phyloP scores from a whole-genome alignment of 2,329 filamentous ascomycete species.

The Aschersonia sp. region DNA sequence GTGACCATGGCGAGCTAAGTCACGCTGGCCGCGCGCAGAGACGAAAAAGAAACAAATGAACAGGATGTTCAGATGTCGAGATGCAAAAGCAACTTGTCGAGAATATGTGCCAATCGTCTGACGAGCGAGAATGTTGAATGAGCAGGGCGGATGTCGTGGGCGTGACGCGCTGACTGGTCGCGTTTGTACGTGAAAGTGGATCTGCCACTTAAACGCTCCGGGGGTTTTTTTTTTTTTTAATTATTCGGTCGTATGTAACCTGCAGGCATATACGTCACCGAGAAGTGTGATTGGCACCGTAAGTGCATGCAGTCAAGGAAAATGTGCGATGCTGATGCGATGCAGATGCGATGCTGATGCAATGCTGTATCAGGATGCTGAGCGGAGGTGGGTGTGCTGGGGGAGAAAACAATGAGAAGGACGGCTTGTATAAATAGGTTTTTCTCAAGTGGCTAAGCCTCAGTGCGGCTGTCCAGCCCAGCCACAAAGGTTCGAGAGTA shows the following conservation, averaged over 20 bases:
- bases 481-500: too few relatives aligned
- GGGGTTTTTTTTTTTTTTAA: not conserved
- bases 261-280: not conserved
- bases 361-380: too few relatives aligned
- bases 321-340: too few relatives aligned
- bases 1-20: slow-evolving; percentile 20
- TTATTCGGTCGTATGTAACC: not conserved
- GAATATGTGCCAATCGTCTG: not conserved
- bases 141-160: slow-evolving; percentile 22
- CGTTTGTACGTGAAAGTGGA: slow-evolving; percentile 4
- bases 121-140: slow-evolving; percentile 11
- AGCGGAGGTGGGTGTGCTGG: too few relatives aligned
- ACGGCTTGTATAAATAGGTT: too few relatives aligned
- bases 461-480: too few relatives aligned
- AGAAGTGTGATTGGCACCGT: too few relatives aligned
- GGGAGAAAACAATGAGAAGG: too few relatives aligned
- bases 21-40: not conserved
- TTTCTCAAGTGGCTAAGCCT: too few relatives aligned
- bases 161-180: slow-evolving; percentile 14
- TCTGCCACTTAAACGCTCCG: not conserved
- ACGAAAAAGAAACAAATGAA: not conserved
- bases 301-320: too few relatives aligned
- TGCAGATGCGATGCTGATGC: too few relatives aligned
- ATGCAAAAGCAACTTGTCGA: not conserved
- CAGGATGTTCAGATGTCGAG: not conserved